phyloP scores from a whole-genome alignment of 805 yeast species.

The Starmerella gropengiesseri region DNA sequence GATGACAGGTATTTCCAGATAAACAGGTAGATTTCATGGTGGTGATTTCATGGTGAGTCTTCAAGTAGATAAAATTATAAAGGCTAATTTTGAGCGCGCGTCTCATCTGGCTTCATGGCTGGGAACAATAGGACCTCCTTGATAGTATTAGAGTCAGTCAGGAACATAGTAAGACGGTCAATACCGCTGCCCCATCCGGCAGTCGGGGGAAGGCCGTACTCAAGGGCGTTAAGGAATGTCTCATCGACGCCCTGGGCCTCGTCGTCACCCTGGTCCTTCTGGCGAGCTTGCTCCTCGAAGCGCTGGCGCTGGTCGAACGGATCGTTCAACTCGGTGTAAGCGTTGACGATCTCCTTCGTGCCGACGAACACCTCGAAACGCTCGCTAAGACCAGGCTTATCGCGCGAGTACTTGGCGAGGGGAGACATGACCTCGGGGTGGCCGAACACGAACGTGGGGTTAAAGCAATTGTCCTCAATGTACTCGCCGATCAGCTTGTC shows the following conservation, averaged over 20 bases:
- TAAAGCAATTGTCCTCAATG: conserved; percentile 79
- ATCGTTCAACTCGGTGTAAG: conserved; percentile 97
- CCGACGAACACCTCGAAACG: conserved; percentile 98
- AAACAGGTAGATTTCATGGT: no score
- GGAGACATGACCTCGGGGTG: conserved; percentile 99
- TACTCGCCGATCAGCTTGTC: conserved; percentile 95
- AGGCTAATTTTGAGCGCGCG: conserved; percentile 8
- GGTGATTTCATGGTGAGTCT: not conserved
- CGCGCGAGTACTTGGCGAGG: conserved; percentile 89
- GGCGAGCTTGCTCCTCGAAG: conserved; percentile 98
- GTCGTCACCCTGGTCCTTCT: conserved; percentile 97
- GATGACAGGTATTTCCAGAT: not conserved
- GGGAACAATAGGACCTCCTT: conserved; percentile 98
- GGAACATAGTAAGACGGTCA: conserved; percentile 95
- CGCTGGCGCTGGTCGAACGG: conserved; percentile 96
- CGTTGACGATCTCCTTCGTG: conserved; percentile 95
- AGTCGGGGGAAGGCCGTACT: conserved; percentile 97
- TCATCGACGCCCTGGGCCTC: conserved; percentile 97
- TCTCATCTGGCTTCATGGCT: conserved; percentile 88
- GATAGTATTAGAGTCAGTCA: conserved; percentile 90
- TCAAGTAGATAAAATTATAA: no score
- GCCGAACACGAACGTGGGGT: conserved; percentile 96
- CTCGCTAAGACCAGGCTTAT: conserved; percentile 89
- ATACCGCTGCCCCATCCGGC: conserved; percentile 99
- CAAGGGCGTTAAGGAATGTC: conserved; percentile 93